These are phyloP conservation scores for Fusarium verrucosum DNA, from an alignment of 2,329 filamentous ascomycete genomes.

Conservation along the genomic window DNA sequence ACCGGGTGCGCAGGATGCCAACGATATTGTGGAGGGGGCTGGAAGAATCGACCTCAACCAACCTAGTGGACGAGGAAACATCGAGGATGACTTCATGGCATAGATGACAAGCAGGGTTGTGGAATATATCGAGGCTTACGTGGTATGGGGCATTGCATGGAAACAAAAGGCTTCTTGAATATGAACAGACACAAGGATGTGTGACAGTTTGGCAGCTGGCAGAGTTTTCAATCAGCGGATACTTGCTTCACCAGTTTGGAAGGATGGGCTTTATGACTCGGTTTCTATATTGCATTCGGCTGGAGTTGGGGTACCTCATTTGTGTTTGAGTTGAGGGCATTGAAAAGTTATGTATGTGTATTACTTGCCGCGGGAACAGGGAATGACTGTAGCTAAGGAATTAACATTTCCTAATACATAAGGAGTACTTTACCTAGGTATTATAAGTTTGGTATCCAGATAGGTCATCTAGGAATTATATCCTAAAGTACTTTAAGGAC, in stretches of 20 bases:
- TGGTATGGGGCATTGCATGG: not conserved
- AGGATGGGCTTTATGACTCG: not conserved
- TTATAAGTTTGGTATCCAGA: too few relatives aligned
- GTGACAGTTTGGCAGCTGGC: not conserved
- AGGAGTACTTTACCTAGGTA: too few relatives aligned
- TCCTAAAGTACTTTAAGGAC: too few relatives aligned
- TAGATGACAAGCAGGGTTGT: conserved; percentile 18
- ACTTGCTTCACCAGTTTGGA: not conserved
- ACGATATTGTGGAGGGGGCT: conserved; percentile 56
- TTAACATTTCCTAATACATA: too few relatives aligned
- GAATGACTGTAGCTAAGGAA: too few relatives aligned
- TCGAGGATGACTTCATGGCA: conserved; percentile 59
- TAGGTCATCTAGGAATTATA: too few relatives aligned
- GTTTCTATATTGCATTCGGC: not conserved
- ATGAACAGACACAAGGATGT: not conserved
- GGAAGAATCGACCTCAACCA: conserved; percentile 54
- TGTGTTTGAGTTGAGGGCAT: not conserved
- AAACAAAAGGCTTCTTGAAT: not conserved
- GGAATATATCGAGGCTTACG: not conserved
- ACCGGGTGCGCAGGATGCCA: conserved; percentile 42
- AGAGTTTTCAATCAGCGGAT: not conserved
- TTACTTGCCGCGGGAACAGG: too few relatives aligned
- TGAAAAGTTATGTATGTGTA: not conserved
- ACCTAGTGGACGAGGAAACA: conserved; percentile 44
- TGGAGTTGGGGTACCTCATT: not conserved